Evolutionary conservation across 495 filamentous ascomycete genomes (phyloP).

Genomic region (Neurospora sp.): DNA sequence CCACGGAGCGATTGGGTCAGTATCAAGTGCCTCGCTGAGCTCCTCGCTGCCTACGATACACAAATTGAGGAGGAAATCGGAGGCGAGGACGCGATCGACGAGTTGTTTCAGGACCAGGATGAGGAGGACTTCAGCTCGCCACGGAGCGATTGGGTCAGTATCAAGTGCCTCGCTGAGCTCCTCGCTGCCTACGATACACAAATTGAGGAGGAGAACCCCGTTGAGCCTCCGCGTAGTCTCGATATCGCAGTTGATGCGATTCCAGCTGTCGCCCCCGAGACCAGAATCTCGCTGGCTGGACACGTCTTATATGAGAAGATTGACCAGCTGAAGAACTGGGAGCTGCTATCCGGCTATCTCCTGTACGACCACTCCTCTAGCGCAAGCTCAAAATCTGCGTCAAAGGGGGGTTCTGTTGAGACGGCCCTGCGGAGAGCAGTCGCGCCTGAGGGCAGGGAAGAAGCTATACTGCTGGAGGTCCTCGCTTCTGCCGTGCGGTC

Average conservation of each 20-base stretch:
- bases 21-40: conserved; percentile 80
- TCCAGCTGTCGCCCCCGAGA: conserved; percentile 52
- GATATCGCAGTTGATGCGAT: conserved; percentile 39
- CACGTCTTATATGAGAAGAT: conserved; percentile 76
- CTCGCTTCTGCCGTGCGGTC: conserved; percentile 69
- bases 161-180: conserved; percentile 80
- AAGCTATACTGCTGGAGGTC: conserved; percentile 76
- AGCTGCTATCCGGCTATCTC: conserved; percentile 78
- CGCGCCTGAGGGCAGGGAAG: conserved; percentile 66
- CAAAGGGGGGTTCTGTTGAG: conserved; percentile 36
- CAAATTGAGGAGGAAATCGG: conserved; percentile 55
- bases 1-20: conserved; percentile 79
- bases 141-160: conserved; percentile 74
- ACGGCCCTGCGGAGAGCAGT: conserved; percentile 53
- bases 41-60: conserved; percentile 67
- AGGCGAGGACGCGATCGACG: conserved; percentile 42
- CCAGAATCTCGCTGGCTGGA: conserved; percentile 74
- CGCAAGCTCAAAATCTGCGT: conserved; percentile 28
- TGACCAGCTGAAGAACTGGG: conserved; percentile 73
- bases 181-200: conserved; percentile 65
- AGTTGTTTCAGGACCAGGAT: conserved; percentile 66
- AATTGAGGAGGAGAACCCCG: conserved; percentile 34
- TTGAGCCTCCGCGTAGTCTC: conserved; percentile 28
- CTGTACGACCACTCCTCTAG: conserved; percentile 77
- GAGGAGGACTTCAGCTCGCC: conserved; percentile 66